Evolutionary conservation across 2,329 filamentous ascomycete genomes (phyloP).

Genomic region (Venturia carpophila): DNA sequence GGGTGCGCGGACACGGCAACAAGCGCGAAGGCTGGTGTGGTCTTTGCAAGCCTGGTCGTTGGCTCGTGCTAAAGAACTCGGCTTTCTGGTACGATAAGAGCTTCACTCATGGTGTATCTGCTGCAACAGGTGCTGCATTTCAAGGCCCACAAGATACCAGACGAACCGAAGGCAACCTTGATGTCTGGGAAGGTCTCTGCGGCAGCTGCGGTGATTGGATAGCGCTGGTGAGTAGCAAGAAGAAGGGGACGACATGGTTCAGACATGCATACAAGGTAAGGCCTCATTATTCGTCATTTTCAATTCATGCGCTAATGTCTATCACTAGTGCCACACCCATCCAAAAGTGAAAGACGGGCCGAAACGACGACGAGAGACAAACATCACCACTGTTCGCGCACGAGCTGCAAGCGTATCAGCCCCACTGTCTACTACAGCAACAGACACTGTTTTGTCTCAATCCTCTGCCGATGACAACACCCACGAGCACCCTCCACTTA

Average conservation of each 20-base stretch:
- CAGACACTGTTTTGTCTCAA: background rate
- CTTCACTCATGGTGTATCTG: conserved; percentile 80
- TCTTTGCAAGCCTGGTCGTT: conserved; percentile 76
- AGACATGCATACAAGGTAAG: conserved; percentile 78
- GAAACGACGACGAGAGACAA: conserved; percentile 35
- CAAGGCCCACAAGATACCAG: conserved; percentile 50
- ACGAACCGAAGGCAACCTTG: conserved; percentile 72
- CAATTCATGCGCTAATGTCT: background rate
- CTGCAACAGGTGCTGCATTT: conserved; percentile 70
- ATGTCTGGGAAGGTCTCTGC: conserved; percentile 74
- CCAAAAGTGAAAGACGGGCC: conserved; percentile 38
- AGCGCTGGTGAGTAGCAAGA: conserved; percentile 73
- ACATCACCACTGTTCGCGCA: conserved; percentile 2
- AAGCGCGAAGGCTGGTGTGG: conserved; percentile 87
- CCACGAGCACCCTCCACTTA: background rate
- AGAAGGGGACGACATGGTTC: conserved; percentile 90
- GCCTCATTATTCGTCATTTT: conserved; percentile 19
- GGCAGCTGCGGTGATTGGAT: conserved; percentile 76
- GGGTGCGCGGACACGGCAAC: conserved; percentile 79
- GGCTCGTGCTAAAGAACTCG: conserved; percentile 83
- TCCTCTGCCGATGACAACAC: background rate
- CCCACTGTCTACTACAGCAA: background rate
- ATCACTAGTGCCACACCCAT: conserved; percentile 34
- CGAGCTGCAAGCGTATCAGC: conserved; percentile 6
- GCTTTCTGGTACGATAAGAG: conserved; percentile 93